Base-by-base conservation (phyloP, 495 filamentous ascomycete species). In the Neurospora africana region DNA sequence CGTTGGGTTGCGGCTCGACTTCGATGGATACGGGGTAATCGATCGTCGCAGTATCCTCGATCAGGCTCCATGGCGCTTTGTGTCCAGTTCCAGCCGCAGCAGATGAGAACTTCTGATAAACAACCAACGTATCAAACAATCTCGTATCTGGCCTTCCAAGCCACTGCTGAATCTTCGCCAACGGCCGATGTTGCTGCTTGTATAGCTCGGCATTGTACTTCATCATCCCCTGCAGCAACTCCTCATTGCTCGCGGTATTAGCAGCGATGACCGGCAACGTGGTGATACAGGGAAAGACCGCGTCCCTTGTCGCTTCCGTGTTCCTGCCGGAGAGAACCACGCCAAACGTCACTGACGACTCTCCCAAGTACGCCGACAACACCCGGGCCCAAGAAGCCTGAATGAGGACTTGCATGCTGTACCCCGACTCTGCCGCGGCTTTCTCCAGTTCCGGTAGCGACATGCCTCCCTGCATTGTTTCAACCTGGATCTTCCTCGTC, bases 91-190 rank as follows among this genome's bases (percentile, higher is more conserved):
- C 17, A 6, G 68, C 13, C 1, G 30, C 30, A 39, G 43, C 39
- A 21, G 74, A 33, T 10, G 77, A 65, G 70, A 72, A 69, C 73
- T 92, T 93, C 75, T 94, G 93, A 76, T 92, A 95, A 0, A 89
- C 89, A 77, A 96, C 89, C 37, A 96, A 80, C 0, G 92, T 92
- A 78, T 96, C 92, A 75, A 96, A 94, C 3, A 93, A 84, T 15
- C 83, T 82, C 27, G 85, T 81, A 38, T 90, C 85, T 0, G 85
- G 81, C 68, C 80, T 83, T 4, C 87, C 88, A 67, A 90, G 82
- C 85, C 88, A 90, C 36, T 86, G 85, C 74, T 93, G 92, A 41
- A 95, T 88, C 33, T 86, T 84, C 7, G 84, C 80, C 19, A 95
- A 79, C 5, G 92, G 87, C 0, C 88, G 87, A 75, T 91, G 91